Evolutionary conservation across 306 rosid genomes (phyloP), one percentile per base, ranked within the genome.

Genomic region (Albizia julibrissin): DNA sequence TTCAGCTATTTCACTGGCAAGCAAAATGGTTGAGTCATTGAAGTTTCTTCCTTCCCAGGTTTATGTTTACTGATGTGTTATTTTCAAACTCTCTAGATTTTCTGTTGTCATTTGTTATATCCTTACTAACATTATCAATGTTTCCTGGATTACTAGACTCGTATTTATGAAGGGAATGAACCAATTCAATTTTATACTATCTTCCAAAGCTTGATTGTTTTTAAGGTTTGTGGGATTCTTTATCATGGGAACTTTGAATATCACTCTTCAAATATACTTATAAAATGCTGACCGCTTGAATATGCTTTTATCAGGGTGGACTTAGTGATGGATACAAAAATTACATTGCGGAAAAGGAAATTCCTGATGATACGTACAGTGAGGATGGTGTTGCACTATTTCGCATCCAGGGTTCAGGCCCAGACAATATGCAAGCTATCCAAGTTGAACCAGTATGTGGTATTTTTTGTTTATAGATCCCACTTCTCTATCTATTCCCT

Each of bases 401-500:
- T 77, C 92, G 98, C 81, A 90, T 94, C 76, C 98, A 94, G 84
- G 98, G 98, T 79, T 87, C 98, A 54, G 98, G 98, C 62, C 94
- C 98, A 14, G 98, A 94, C 59, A 94, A 92, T 84, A 94, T 94
- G 98, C 98, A 94, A 88, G 97, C 98, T 26, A 91, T 94, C 80
- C 98, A 94, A 94, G 95, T 94, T 77, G 98, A 92, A 62, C 72
- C 95, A 24, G 98, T 94, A 78, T 56, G 92, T 81, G 26, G 27
- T 68, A 31, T 31, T 76, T 74, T 40, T 49, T 76, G 16, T 52
- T 58, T 56, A 44, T 50, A 61, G 65, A 39, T 46, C 5, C 15
- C 70, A 16, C 29, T 34, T 58, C 44, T 75, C 49, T 67, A 27
- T 37, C 33, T 2, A 22, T 27, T 14, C 19, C 64, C 16, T 65